Percentiles rank a stretch among this genome's conserved stretches.
phyloP scores from a whole-genome alignment of 805 yeast genomes.

The Saturnispora sekii region DNA sequence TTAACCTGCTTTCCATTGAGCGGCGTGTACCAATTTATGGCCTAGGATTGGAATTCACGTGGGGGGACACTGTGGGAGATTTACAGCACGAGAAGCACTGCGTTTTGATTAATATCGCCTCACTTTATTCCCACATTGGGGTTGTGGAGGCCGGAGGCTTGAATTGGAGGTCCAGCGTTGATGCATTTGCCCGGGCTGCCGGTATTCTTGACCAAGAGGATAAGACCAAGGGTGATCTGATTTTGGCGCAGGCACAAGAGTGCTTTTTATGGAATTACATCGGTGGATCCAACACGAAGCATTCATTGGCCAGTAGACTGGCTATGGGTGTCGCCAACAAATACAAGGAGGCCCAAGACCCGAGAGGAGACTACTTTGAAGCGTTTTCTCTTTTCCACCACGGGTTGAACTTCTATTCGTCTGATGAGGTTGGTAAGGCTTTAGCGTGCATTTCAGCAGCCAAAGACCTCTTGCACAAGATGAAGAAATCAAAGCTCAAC shows the following conservation, averaged over 20 bases:
- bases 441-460: slow-evolving; percentile 50
- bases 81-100: slow-evolving; percentile 62
- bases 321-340: slow-evolving; percentile 49
- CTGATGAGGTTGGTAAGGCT: slow-evolving; percentile 63
- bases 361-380: slow-evolving; percentile 46
- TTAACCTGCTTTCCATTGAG: slow-evolving; percentile 72
- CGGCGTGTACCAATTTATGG: slow-evolving; percentile 59
- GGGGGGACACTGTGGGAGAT: slow-evolving; percentile 64
- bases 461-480: neutral
- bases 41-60: slow-evolving; percentile 45
- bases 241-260: slow-evolving; percentile 87
- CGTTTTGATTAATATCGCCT: slow-evolving; percentile 67
- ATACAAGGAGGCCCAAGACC: slow-evolving; percentile 44
- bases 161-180: slow-evolving; percentile 50
- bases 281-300: slow-evolving; percentile 38
- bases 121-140: slow-evolving; percentile 47
- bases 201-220: slow-evolving; percentile 49
- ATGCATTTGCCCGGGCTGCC: slow-evolving; percentile 61
- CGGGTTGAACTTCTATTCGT: slow-evolving; percentile 42
- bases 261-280: slow-evolving; percentile 59
- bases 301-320: slow-evolving; percentile 65
- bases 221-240: slow-evolving; percentile 54
- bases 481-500: slow-evolving; percentile 19
- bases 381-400: slow-evolving; percentile 55
- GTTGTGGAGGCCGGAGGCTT: slow-evolving; percentile 21